Percentiles rank a stretch among this genome's conserved stretches.
Conservation (phyloP, 1,284 basidiomycete genomes). For the Cutaneotrichosporon sp. region DNA sequence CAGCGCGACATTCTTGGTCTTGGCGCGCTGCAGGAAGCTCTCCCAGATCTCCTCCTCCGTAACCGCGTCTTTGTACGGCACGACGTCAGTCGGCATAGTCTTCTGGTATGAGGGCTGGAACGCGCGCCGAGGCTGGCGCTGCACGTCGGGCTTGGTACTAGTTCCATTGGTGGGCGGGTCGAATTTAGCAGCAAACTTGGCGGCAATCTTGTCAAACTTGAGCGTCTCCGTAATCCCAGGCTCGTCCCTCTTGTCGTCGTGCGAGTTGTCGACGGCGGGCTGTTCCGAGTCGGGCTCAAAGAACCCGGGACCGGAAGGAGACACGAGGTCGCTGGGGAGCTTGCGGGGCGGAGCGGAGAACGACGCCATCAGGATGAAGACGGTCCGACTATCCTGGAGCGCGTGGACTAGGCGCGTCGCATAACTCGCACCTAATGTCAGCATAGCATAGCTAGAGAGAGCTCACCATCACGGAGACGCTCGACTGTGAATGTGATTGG, state of each 20-base stretch:
- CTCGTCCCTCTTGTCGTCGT: constrained; percentile 21
- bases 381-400: constrained; percentile 68
- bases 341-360: constrained; percentile 66
- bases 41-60: constrained; percentile 59
- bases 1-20: constrained; percentile 22
- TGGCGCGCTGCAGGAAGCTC: constrained; percentile 32
- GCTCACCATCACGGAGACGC: constrained; percentile 66
- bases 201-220: constrained; percentile 19
- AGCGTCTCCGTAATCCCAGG: constrained; percentile 22
- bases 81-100: constrained; percentile 53
- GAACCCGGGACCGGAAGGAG: not conserved
- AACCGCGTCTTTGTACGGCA: constrained; percentile 65
- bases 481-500: constrained; percentile 85
- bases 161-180: constrained; percentile 11
- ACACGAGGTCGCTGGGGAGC: constrained; percentile 9
- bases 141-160: constrained; percentile 8
- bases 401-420: constrained; percentile 64
- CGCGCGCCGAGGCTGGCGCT: constrained; percentile 9
- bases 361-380: constrained; percentile 82
- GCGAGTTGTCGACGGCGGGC: not conserved
- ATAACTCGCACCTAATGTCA: constrained; percentile 27
- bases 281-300: constrained; percentile 3
- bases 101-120: constrained; percentile 37
- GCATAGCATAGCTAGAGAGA: not conserved
- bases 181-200: constrained; percentile 12